Percentiles rank a stretch among this genome's conserved stretches.
Evolutionary conservation across 2,329 filamentous ascomycete genomes (phyloP).

Genomic region (Tolypocladium paradoxum): DNA sequence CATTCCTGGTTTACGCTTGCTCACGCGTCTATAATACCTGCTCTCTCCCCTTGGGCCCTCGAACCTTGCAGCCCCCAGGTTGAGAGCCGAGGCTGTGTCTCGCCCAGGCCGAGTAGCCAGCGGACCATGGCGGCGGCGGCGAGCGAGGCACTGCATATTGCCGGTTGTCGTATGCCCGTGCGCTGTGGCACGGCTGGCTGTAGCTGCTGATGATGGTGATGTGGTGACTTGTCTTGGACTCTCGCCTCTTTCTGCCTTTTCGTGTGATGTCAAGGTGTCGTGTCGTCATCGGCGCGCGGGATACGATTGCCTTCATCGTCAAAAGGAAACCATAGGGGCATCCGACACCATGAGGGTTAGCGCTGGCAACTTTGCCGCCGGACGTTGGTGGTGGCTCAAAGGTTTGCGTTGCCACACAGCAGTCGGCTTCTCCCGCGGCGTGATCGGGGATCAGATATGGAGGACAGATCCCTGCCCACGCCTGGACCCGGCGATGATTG

Average conservation of each 20-base stretch:
- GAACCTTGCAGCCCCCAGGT: neutral
- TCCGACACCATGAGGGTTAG: neutral
- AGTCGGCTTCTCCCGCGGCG: neutral
- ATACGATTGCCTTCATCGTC: neutral
- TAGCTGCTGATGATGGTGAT: neutral
- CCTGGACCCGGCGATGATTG: no score
- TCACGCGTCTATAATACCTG: neutral
- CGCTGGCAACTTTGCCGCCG: neutral
- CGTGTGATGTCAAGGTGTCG: neutral
- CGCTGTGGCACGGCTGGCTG: neutral
- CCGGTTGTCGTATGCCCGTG: neutral
- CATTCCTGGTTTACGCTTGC: neutral
- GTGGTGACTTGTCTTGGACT: neutral
- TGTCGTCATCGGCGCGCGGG: neutral
- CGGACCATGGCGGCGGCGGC: neutral
- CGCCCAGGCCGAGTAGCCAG: neutral
- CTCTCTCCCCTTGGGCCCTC: neutral
- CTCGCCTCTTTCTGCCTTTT: neutral
- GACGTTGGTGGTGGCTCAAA: neutral
- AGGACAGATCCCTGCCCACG: no score
- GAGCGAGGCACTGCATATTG: neutral
- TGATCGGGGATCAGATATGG: no score
- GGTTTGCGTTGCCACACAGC: neutral
- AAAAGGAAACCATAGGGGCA: no score
- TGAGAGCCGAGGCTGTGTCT: neutral